Base-by-base conservation (phyloP, 176 grass and related monocot species). In the Oryza glaberrima region DNA sequence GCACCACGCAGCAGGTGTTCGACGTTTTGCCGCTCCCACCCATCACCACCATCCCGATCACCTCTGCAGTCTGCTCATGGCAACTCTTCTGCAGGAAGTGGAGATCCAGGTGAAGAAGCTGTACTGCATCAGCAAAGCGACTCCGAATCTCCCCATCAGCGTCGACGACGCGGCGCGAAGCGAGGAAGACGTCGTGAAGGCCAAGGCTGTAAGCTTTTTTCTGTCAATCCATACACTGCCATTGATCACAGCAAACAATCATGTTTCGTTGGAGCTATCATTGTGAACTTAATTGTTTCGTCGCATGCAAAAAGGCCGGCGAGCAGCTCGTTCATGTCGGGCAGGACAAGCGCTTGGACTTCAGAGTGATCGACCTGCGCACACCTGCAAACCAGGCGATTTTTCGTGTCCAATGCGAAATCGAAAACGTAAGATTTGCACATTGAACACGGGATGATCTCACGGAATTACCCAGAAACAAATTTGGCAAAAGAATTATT, bases 41-140 rank as follows among this genome's bases (percentile, higher is more conserved):
- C 3, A 5, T 13, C 1, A 2, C 65, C 6, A 10, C 25, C 20
- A 17, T 47, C 34, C 14, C 45, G 9, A 68, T 72, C 66, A 3
- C 19, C 58, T 20, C 69, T 26, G 26, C 26, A 26, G 26, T 26
- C 26, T 46, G 43, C 64, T 35, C 22, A 45, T 1, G n/a, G 4
- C 35, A 5, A 52, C 0, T 44, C 49, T 8, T 44, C 49, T 8
- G 48, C 80, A 82, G 52, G 47, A 90, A 68, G 92, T 97, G 65
- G 95, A 97, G 73, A 77, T 97, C 70, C 81, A 89, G 20, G 88
- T 92, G 22, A 82, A 73, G 77, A 94, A 91, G 64, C 69, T 97
- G 5, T 87, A 92, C 51, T 97, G 94, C 74, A 48, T 97, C 63
- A 94, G 72, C 60, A 85, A 90, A 79, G 83, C 88, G 1, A 20